Base-by-base conservation (phyloP, 257 asterid genomes). In the Pogostemon cablin region DNA sequence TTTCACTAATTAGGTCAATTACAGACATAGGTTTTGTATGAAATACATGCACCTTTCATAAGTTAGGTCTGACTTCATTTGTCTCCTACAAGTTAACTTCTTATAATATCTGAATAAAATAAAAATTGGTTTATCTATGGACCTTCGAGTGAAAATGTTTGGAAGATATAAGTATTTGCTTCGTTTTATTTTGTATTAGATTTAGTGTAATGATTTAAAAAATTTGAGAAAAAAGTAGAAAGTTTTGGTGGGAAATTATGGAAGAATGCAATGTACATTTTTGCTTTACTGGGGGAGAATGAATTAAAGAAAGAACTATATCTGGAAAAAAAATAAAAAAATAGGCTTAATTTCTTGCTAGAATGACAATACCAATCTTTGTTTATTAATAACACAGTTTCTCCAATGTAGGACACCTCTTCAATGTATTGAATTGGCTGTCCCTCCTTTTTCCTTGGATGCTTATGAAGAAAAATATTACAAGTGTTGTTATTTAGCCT, bases 1-100 rank as follows among this genome's bases (percentile, higher is more conserved):
- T 47, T 57, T 65, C 57, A 8, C 44, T 25, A 43, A 17, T 17
- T 32, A 63, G 68, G 71, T 37, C 43, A 66, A 49, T 34, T n/a
- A 49, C 11, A 50, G 50, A 37, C 64, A 35, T 25, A 15, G 46
- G 50, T 9, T 25, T 25, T 46, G 41, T 44, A 43, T 52, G n/a
- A 64, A 9, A 32, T 44, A 7, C 9, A 43, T 25, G 7, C 39
- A 64, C 42, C 20, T 64, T 25, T 25, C 32, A 25, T 25, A 25
- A 25, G 41, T 1, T 42, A 39, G 47, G 62, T 39, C 11, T 35
- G 35, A 15, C 37, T 35, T 6, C 12, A 66, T 49, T 38, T 67
- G 52, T 39, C 62, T 48, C 49, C 64, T 1, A 10, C 46, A 59
- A 62, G 20, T 17, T 62, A 32, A 42, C 39, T 4, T 62, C 54